Evolutionary conservation across 2,329 filamentous ascomycete genomes (phyloP), one percentile per base, ranked within the genome.

Genomic region (Dactylellina parvicollis): DNA sequence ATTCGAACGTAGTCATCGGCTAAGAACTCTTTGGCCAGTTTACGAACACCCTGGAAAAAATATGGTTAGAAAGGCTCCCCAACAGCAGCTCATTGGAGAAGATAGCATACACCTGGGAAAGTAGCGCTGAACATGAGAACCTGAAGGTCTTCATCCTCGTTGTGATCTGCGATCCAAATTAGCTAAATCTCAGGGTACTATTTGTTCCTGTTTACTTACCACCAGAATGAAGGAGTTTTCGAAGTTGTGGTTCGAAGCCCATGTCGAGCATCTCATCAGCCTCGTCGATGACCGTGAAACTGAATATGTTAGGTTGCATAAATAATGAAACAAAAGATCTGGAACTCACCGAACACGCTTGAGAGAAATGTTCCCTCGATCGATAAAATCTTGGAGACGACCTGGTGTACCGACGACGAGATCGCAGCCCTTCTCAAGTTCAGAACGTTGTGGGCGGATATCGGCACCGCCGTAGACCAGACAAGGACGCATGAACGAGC

Each of bases 121-220:
- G 95, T 98, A 0, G 95, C 95, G 0, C 92, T 96, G 80, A 98
- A 98, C 83, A 99, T 90, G 81, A 96, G 85, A 80, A 87, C 89
- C 5, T 83, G 83, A 76, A 89, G 87, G 69, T 90, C 87, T 4
- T 84, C 86, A 77, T 90, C 92, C 65, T 90, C 88, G 74, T 96
- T 87, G 76, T 96, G 83, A 81, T 88, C 85, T 96, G 83, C 84
- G 4, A 57, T 30, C 8, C 10, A 26, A 5, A 28, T 50, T 20
- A 50, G n/a, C n/a, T n/a, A n/a, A n/a, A n/a, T n/a, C n/a, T n/a
- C n/a, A n/a, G n/a, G n/a, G n/a, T n/a, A n/a, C n/a, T n/a, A n/a
- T n/a, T n/a, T 44, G 7, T 20, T 5, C 7, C n/a, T 44, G 8
- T 5, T n/a, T n/a, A 82, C 87, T 82, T 86, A 93, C 92, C 92